A percentile compares a stretch with the other conserved stretches of the same genome.
Evolutionary conservation across 106 monocot species (phyloP).

Genomic region (Alisma plantagoaquatica): DNA sequence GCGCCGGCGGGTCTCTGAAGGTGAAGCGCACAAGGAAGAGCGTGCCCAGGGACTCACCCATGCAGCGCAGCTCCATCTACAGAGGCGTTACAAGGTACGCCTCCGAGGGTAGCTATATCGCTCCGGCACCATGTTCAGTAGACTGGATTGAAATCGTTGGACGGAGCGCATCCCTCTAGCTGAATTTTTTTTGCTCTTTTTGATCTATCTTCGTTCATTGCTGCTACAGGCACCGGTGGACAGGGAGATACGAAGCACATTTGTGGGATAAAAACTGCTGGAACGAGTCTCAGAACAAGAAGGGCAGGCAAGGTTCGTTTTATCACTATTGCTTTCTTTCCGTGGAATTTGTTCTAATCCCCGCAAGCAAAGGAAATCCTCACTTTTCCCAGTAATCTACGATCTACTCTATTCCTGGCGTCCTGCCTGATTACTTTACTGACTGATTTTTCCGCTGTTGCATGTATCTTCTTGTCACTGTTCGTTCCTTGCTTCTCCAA

Average conservation of each 20-base stretch:
- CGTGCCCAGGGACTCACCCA: constrained; percentile 50
- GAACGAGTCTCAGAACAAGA: constrained; percentile 69
- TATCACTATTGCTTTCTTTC: background rate
- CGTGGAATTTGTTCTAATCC: too few species aligned
- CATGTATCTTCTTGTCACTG: too few species aligned
- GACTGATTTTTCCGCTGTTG: too few species aligned
- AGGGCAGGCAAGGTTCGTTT: constrained; percentile 58
- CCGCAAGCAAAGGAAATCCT: too few species aligned
- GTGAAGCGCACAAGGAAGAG: constrained; percentile 54
- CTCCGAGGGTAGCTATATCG: too few species aligned
- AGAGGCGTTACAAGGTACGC: constrained; percentile 69
- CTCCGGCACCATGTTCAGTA: too few species aligned
- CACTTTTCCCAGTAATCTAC: too few species aligned
- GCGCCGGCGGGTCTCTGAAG: constrained; percentile 10
- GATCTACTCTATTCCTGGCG: too few species aligned
- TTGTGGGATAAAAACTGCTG: constrained; percentile 78
- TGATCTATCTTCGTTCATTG: background rate
- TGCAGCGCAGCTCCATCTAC: constrained; percentile 63
- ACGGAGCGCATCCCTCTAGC: too few species aligned
- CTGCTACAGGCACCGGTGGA: constrained; percentile 58
- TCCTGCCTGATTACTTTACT: too few species aligned
- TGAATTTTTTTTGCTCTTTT: background rate
- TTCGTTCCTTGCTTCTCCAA: too few species aligned
- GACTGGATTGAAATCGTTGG: too few species aligned
- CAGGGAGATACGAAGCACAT: constrained; percentile 70